Percentiles rank a stretch among this genome's conserved stretches.
Evolutionary conservation across 257 asterid species (phyloP).

Genomic region (Orobanche coerulescens): DNA sequence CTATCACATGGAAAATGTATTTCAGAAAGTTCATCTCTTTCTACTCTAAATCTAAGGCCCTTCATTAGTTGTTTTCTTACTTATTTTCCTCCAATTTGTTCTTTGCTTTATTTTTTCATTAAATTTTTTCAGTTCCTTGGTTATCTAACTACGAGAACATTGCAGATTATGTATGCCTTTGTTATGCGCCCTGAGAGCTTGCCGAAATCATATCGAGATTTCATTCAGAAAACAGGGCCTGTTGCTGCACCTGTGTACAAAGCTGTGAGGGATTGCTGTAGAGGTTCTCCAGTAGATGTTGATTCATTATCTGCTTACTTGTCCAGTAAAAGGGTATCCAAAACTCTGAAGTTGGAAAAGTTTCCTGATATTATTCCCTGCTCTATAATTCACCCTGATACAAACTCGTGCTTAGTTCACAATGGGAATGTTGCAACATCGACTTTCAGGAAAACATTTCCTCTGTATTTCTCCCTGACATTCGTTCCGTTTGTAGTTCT

Average conservation of each 20-base stretch:
- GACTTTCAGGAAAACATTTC: conserved; percentile 95
- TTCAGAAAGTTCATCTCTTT: background rate
- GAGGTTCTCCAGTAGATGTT: conserved; percentile 82
- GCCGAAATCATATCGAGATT: conserved; percentile 93
- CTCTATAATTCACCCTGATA: conserved; percentile 77
- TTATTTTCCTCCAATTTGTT: background rate
- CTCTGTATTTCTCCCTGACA: conserved; percentile 93
- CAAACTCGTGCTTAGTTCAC: conserved; percentile 74
- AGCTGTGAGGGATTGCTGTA: conserved; percentile 95
- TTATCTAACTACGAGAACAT: conserved; percentile 19
- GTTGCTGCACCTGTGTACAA: conserved; percentile 92
- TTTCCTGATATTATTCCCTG: conserved; percentile 84
- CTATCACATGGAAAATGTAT: conserved; percentile 10
- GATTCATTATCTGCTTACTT: conserved; percentile 58
- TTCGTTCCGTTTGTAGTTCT: conserved; percentile 94
- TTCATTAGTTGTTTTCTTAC: background rate
- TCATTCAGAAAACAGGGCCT: conserved; percentile 98
- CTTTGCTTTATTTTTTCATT: background rate
- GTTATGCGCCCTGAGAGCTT: conserved; percentile 99
- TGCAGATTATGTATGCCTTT: conserved; percentile 95
- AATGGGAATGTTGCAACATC: conserved; percentile 67
- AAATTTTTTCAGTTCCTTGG: conserved; percentile 5
- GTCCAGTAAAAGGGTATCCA: conserved; percentile 41
- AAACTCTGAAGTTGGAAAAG: conserved; percentile 49
- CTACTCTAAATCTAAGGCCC: conserved; percentile 15